A percentile compares a stretch with the other conserved stretches of the same genome.
Conservation (phyloP, 495 filamentous ascomycete genomes). For the Neurospora africana region DNA sequence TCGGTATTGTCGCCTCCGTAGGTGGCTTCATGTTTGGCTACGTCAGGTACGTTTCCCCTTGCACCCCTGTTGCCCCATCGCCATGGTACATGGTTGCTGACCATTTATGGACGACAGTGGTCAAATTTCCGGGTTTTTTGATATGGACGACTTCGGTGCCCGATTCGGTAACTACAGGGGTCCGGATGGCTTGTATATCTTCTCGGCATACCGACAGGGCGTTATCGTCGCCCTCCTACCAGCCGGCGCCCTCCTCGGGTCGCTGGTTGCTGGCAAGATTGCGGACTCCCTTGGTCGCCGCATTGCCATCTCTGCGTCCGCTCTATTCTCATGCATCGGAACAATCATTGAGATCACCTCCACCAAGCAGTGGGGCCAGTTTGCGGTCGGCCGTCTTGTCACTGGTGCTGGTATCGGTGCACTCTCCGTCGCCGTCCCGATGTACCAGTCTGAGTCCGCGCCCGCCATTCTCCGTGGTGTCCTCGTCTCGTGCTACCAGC, state of each 20-base stretch:
- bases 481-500: constrained; percentile 65
- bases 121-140: constrained; percentile 47
- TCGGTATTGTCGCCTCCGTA: constrained; percentile 47
- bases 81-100: constrained; percentile 1
- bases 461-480: constrained; percentile 57
- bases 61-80: not conserved
- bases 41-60: constrained; percentile 40
- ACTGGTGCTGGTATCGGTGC: constrained; percentile 62
- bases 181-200: constrained; percentile 10
- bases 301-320: constrained; percentile 43
- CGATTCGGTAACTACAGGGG: constrained; percentile 36
- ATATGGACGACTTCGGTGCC: constrained; percentile 43
- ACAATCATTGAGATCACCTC: constrained; percentile 58
- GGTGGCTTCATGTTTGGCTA: constrained; percentile 78
- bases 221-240: constrained; percentile 48
- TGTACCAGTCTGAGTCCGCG: constrained; percentile 63
- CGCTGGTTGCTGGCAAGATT: constrained; percentile 51
- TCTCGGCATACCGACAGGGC: constrained; percentile 41
- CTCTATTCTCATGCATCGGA: constrained; percentile 55
- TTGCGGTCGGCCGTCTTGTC: constrained; percentile 45
- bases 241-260: constrained; percentile 60
- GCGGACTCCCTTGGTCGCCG: constrained; percentile 37
- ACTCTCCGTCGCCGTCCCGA: constrained; percentile 59
- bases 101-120: constrained; percentile 13
- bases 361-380: constrained; percentile 37